A percentile compares a stretch with the other conserved stretches of the same genome.
phyloP scores from a whole-genome alignment of 2,329 filamentous ascomycete species.

The Colletotrichum tabaci region DNA sequence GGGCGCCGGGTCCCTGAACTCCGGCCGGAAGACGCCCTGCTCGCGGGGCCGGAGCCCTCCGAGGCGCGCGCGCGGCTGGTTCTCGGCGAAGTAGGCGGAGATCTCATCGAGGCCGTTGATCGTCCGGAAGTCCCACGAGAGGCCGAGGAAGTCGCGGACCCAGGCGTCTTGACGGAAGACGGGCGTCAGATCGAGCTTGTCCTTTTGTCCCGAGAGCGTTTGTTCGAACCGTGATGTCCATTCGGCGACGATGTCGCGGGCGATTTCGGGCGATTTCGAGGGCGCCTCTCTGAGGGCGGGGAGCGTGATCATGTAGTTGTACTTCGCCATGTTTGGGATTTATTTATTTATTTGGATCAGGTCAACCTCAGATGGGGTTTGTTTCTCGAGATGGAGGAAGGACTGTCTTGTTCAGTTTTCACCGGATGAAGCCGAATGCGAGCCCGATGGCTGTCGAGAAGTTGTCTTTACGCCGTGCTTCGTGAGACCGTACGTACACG shows the following conservation, averaged over 20 bases:
- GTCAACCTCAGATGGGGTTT: not conserved
- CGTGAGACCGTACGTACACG: not conserved
- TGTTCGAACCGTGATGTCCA: slow-evolving; percentile 14
- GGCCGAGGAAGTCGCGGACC: slow-evolving; percentile 71
- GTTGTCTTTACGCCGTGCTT: not conserved
- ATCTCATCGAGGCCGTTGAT: slow-evolving; percentile 27
- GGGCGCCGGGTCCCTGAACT: slow-evolving; percentile 26
- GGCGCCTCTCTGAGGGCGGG: slow-evolving; percentile 24
- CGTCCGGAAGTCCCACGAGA: slow-evolving; percentile 68
- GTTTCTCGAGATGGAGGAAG: no score
- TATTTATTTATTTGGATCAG: not conserved
- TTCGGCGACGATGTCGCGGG: not conserved
- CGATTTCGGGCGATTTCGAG: slow-evolving; percentile 11
- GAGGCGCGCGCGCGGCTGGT: slow-evolving; percentile 11
- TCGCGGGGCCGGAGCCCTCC: slow-evolving; percentile 20
- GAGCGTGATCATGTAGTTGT: slow-evolving; percentile 20
- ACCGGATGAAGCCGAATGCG: no score
- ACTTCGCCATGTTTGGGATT: not conserved
- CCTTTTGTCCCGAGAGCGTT: not conserved
- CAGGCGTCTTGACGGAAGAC: slow-evolving; percentile 63
- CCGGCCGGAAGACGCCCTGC: slow-evolving; percentile 20
- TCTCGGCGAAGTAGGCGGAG: slow-evolving; percentile 22
- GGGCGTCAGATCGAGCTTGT: not conserved
- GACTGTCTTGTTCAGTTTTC: no score
- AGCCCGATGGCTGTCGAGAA: no score